These are phyloP conservation scores for Poa pratensis DNA, from an alignment of 176 grass and related monocot species.

Conservation along the genomic window DNA sequence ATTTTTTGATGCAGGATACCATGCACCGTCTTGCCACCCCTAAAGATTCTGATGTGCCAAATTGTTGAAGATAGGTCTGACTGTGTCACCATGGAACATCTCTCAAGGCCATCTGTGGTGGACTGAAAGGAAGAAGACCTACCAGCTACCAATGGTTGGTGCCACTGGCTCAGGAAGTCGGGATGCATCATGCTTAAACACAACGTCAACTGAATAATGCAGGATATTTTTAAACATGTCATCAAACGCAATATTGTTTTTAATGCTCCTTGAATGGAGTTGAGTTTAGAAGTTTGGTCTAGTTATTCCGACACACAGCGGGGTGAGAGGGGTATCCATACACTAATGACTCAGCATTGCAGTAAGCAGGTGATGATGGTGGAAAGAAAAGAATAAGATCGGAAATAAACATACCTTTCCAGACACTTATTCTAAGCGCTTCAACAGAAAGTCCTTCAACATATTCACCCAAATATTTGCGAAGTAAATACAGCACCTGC, in stretches of 20 bases:
- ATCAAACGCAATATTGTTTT: constrained; percentile 22
- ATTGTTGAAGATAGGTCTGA: neutral
- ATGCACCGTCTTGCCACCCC: constrained; percentile 14
- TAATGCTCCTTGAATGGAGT: constrained; percentile 20
- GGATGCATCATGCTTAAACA: neutral
- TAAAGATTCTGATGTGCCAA: constrained; percentile 11
- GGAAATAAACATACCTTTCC: constrained; percentile 74
- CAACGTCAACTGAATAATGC: constrained; percentile 14
- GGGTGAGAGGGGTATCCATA: neutral
- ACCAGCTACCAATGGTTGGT: neutral
- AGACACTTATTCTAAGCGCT: constrained; percentile 96
- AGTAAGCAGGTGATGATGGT: constrained; percentile 37
- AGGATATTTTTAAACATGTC: neutral
- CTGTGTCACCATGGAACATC: constrained; percentile 13
- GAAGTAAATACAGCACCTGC: constrained; percentile 88
- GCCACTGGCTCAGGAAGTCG: constrained; percentile 21
- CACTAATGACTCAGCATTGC: constrained; percentile 10
- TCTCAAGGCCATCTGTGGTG: constrained; percentile 14
- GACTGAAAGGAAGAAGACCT: neutral
- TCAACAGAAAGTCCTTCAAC: constrained; percentile 96
- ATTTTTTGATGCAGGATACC: neutral
- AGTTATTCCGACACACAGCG: constrained; percentile 2
- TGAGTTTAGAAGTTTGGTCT: neutral
- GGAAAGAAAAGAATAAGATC: neutral
- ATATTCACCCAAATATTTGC: constrained; percentile 98